Evolutionary conservation across 352 stramenopile species (phyloP), one percentile per base, ranked within the genome.

Genomic region (Phytophthora fragariaefolia): DNA sequence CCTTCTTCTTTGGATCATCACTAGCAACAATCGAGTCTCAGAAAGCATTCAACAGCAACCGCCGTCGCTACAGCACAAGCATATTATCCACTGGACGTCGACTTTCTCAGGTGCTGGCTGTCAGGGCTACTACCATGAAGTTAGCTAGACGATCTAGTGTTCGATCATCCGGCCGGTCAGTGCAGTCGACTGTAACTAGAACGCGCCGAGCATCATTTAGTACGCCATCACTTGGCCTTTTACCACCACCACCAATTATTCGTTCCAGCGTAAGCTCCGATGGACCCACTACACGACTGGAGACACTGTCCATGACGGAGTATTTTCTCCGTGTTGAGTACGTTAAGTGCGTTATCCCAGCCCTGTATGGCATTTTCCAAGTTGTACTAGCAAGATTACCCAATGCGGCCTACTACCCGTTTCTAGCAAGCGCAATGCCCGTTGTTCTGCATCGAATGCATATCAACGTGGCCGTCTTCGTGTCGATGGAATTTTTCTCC

Each of bases 241-340:
- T 4, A 49, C 9, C 42, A 12, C 45, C 4, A 20, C 42, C 42
- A 5, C 26, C 26, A 20, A 22, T 15, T 27, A 17, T 42, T 27
- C 18, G 6, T 13, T 7, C 17, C 6, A 48, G 3, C 4, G 23
- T 40, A 23, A 22, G 4, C 23, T 23, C 45, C 42, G 15, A 49
- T 18, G 36, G 22, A 4, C 18, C 51, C 13, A n/a, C 8, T 13
- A 18, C 22, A 1, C 55, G 55, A 8, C 43, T 63, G 12, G 42
- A 63, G 22, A 64, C 46, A 4, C 36, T 79, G 17, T 71, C 59
- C 26, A 57, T 43, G 36, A 59, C 50, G 2, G 66, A 79, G 32
- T 69, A 74, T 12, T 66, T 73, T 10, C 43, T 65, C 5, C 52
- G 73, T 2, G 30, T 79, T 10, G 71, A 73, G 47, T 73, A 76